Conservation (phyloP, 768 basidiomycete genomes). For the Hygrocybe coccinea region DNA sequence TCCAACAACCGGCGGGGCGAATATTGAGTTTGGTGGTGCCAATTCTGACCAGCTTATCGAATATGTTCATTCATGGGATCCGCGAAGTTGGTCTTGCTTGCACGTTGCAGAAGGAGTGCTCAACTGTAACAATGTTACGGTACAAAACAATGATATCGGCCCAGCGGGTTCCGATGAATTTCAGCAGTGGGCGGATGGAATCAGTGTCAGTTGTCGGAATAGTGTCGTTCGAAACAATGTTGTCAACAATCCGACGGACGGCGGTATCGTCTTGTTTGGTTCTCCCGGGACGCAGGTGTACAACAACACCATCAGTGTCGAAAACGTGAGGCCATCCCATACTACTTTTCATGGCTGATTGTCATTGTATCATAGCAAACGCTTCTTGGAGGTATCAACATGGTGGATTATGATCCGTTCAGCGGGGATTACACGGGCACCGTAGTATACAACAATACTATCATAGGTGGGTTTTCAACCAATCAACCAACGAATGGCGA, state of each 20-base stretch:
- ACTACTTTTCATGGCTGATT: not conserved
- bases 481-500: constrained; percentile 35
- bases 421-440: constrained; percentile 61
- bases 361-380: constrained; percentile 44
- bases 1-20: constrained; percentile 59
- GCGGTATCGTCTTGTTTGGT: constrained; percentile 76
- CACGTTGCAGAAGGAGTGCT: constrained; percentile 69
- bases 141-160: constrained; percentile 82
- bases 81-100: constrained; percentile 78
- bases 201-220: constrained; percentile 66
- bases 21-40: constrained; percentile 80
- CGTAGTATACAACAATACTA: constrained; percentile 60
- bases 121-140: constrained; percentile 54
- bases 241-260: constrained; percentile 70
- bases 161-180: constrained; percentile 63
- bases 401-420: constrained; percentile 70
- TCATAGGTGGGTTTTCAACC: constrained; percentile 66
- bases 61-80: constrained; percentile 70
- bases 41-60: constrained; percentile 72
- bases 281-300: constrained; percentile 66
- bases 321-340: constrained; percentile 44
- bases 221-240: constrained; percentile 62
- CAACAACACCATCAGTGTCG: constrained; percentile 73
- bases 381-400: constrained; percentile 69
- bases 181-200: constrained; percentile 79